Evolutionary conservation across 179 eudicot genomes (phyloP), one percentile per base, ranked within the genome.

Genomic region (Patellifolia procumbens): DNA sequence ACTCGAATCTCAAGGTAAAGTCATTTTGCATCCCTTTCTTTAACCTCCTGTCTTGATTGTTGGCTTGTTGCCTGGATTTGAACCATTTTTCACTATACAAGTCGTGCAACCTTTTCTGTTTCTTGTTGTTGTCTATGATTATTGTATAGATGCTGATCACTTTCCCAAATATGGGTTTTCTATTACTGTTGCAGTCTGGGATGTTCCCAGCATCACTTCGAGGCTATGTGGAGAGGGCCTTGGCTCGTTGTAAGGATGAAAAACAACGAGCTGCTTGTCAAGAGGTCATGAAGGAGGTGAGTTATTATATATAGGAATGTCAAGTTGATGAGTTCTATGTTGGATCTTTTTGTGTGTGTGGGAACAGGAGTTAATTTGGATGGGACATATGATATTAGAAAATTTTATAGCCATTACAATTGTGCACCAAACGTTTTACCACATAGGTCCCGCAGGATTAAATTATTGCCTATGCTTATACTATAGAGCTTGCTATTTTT

Each of bases 171-270:
- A 39, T 78, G 64, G 62, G 22, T 13, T 74, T 26, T 42, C 53
- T 69, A 48, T 37, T 71, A 75, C 67, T 80, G 51, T 76, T 83
- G 85, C 81, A 94, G 98, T 87, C 93, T 79, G 94, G 87, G 80
- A 77, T 79, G 81, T 90, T 94, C 84, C 98, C 98, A 37, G 80
- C 93, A 74, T 88, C 98, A 68, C 86, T 94, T 81, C 89, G 94
- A 75, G 96, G 97, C 62, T 94, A 94, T 84, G 98, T 94, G 58
- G 97, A 94, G 83, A 91, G 98, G 91, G 98, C 93, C 67, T 89
- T 92, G 72, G 89, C 97, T 85, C 98, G 98, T 55, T 92, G 97
- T 88, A 94, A 88, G 83, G 94, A 87, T 81, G 97, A 94, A 79
- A 82, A 75, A 67, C 97, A 94, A 82, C 88, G 83, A 83, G 85